Base-by-base conservation (phyloP, 352 stramenopile genomes). In the Globisporangium cylindrosporum region DNA sequence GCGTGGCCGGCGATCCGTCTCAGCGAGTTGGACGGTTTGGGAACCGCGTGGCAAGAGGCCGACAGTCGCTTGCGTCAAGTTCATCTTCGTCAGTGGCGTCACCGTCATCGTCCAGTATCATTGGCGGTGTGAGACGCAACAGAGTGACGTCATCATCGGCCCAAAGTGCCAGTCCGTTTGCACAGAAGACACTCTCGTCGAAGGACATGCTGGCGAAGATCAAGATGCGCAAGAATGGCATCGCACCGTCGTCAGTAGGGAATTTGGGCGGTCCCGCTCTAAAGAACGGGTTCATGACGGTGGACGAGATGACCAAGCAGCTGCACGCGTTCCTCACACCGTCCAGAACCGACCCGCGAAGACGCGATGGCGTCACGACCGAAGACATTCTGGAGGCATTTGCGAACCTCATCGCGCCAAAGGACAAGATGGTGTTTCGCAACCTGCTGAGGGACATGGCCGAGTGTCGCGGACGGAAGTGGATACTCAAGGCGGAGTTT, bases 351-450 rank as follows among this genome's bases (percentile, higher is more conserved):
- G 64, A 70, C n/a, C 53, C 61, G 34, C 73, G 77, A 32, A 64
- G 62, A 18, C 64, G 60, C 59, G 67, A 77, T 34, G 91, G 90
- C 6, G 89, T 92, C 24, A 94, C 93, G 48, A 98, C 93, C 0
- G 86, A 97, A 64, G 76, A 95, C 61, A 79, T 99, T 34, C 75
- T 98, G 8, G 82, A 93, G 15, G 79, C 81, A 64, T 99, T 98
- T 71, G 86, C 72, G 25, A 73, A 87, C 20, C 75, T 98, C 25
- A 77, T 96, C 14, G 82, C 89, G 29, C 79, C 80, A n/a, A 92
- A 95, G 66, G 88, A 97, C 75, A 97, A 97, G 66, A 76, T 95
- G 27, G 75, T 95, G 20, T 97, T 97, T 65, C 85, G 89, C 20
- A 91, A 92, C 36, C 67, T 97, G 56, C 73, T 97, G 63, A 86